These are phyloP conservation scores for Haberlea rhodopensis DNA, from an alignment of 257 asterid species.

Conservation along the genomic window DNA sequence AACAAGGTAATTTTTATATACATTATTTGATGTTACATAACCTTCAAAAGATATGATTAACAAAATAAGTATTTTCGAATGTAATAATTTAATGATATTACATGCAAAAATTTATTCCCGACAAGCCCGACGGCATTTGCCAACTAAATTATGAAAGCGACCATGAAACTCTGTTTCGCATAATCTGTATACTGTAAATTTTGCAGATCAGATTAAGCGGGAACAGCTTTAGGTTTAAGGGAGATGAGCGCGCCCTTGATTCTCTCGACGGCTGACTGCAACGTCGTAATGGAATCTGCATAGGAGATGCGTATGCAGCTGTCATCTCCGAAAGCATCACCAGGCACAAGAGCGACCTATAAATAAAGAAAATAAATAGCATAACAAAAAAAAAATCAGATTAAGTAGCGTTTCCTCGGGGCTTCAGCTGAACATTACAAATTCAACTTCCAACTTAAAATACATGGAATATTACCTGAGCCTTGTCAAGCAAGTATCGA, in stretches of 20 bases:
- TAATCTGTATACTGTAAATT: not conserved
- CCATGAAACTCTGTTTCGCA: not conserved
- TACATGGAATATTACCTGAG: slow-evolving; percentile 53
- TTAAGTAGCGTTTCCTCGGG: not conserved
- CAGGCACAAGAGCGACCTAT: slow-evolving; percentile 93
- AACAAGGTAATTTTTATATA: no score
- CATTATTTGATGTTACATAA: not conserved
- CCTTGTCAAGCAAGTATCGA: slow-evolving; percentile 80
- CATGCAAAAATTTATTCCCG: not conserved
- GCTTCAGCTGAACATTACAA: not conserved
- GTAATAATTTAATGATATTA: not conserved
- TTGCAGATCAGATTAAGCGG: slow-evolving; percentile 30
- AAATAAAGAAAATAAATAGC: not conserved
- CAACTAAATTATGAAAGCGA: not conserved
- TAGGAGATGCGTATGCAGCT: slow-evolving; percentile 87
- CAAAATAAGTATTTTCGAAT: not conserved
- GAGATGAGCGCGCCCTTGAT: slow-evolving; percentile 56
- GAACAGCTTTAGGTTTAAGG: slow-evolving; percentile 47
- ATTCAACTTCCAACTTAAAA: not conserved
- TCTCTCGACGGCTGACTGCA: slow-evolving; percentile 67
- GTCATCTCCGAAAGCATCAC: slow-evolving; percentile 93
- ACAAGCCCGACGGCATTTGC: not conserved
- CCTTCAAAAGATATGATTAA: not conserved
- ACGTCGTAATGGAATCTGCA: slow-evolving; percentile 64
- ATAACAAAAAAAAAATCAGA: not conserved